Conservation (phyloP, 2,329 filamentous ascomycete species). For the Cladophialophora carrionii region DNA sequence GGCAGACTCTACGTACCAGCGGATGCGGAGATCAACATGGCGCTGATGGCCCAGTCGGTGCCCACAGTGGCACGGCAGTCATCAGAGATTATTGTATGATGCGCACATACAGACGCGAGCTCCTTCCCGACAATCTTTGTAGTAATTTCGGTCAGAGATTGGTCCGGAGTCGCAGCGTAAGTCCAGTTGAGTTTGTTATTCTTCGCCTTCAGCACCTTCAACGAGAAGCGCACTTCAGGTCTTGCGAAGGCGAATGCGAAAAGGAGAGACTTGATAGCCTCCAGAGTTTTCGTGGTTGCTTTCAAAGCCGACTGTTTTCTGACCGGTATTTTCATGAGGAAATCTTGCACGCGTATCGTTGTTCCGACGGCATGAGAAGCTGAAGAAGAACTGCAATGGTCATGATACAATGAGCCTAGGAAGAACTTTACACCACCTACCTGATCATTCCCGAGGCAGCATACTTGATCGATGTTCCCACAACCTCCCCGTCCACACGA, state of each 20-base stretch:
- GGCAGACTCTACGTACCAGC: slow-evolving; percentile 2
- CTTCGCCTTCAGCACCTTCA: slow-evolving; percentile 62
- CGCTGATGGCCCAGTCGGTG: slow-evolving; percentile 49
- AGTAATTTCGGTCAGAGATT: slow-evolving; percentile 57
- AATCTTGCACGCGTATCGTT: slow-evolving; percentile 59
- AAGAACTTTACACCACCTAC: slow-evolving; percentile 41
- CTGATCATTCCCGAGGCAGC: slow-evolving; percentile 54
- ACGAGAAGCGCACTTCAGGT: slow-evolving; percentile 58
- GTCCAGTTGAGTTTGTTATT: slow-evolving; percentile 64
- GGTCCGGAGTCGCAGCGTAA: slow-evolving; percentile 56
- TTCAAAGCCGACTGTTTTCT: slow-evolving; percentile 61
- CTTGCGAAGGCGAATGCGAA: slow-evolving; percentile 64
- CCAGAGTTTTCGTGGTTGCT: slow-evolving; percentile 53
- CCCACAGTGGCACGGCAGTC: slow-evolving; percentile 32
- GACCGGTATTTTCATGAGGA: slow-evolving; percentile 63
- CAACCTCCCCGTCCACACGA: slow-evolving; percentile 59
- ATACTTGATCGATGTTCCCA: slow-evolving; percentile 58
- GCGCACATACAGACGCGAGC: slow-evolving; percentile 55
- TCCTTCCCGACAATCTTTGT: slow-evolving; percentile 61
- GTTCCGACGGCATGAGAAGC: slow-evolving; percentile 64
- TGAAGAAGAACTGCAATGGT: slow-evolving; percentile 45
- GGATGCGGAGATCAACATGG: slow-evolving; percentile 52
- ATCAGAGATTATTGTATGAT: slow-evolving; percentile 39
- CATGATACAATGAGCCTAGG: slow-evolving; percentile 32
- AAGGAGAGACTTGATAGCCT: slow-evolving; percentile 57